A percentile compares a stretch with the other conserved stretches of the same genome.
Evolutionary conservation across 2,329 filamentous ascomycete genomes (phyloP).

Genomic region (Aspergillus cejpii): DNA sequence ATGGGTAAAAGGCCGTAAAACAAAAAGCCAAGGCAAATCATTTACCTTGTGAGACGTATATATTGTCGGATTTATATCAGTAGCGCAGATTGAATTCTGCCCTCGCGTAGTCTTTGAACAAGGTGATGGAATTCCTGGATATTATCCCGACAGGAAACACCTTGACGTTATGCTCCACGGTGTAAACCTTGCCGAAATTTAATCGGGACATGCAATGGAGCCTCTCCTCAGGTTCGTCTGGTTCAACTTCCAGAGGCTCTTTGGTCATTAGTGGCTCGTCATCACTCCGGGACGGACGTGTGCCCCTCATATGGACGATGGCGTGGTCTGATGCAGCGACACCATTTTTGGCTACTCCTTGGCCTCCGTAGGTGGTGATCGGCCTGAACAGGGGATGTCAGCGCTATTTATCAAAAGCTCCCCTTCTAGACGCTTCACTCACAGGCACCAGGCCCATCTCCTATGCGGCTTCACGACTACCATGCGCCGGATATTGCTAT

Average conservation of each 20-base stretch:
- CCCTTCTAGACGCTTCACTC: conserved; percentile 9
- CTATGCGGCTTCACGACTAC: conserved; percentile 28
- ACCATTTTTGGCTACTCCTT: conserved; percentile 34
- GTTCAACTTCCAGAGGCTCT: conserved; percentile 31
- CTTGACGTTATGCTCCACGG: conserved; percentile 41
- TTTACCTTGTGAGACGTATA: no score
- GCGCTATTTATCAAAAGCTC: neutral
- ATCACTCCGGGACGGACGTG: conserved; percentile 6
- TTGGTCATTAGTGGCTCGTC: conserved; percentile 33
- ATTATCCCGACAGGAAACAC: conserved; percentile 38
- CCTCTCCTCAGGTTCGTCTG: conserved; percentile 13
- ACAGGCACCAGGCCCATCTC: conserved; percentile 32
- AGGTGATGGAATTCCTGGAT: conserved; percentile 19
- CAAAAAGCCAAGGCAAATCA: neutral
- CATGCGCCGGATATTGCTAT: conserved; percentile 30
- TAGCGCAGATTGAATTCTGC: neutral
- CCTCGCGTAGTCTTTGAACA: conserved; percentile 18
- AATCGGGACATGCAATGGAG: conserved; percentile 35
- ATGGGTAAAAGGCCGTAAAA: neutral
- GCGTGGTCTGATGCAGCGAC: conserved; percentile 35
- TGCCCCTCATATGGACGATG: conserved; percentile 30
- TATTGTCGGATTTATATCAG: no score
- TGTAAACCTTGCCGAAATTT: conserved; percentile 39
- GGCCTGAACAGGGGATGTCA: conserved; percentile 22
- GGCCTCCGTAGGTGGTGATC: conserved; percentile 36